Base-by-base conservation (phyloP, 148 eudicot genomes). In the Chenopodium album region DNA sequence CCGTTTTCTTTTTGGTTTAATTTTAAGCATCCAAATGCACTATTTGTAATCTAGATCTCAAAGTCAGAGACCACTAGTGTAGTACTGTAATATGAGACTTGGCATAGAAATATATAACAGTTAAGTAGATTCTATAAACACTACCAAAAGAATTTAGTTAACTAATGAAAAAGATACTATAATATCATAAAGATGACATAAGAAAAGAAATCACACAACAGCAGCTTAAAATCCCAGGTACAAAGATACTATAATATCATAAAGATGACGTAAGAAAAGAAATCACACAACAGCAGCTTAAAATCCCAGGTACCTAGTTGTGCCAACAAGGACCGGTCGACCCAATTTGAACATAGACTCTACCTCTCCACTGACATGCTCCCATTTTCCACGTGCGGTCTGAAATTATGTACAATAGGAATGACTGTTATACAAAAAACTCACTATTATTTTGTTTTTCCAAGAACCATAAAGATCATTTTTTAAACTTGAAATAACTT, bases 301-400 rank as follows among this genome's bases (percentile, higher is more conserved):
- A 63, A 9, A 48, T 37, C 47, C 14, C 83, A 70, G 44, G 75
- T 76, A 97, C 99, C 99, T 97, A 32, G 99, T 97, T 28, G 97
- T 90, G 76, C 99, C 99, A 74, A 94, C 99, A 84, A 97, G 86
- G 81, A 97, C 99, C 63, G 99, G 99, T 52, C 98, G 93, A 3
- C 99, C 99, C 79, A 88, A 87, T 83, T 72, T 75, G 85, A 92
- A 97, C 98, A 94, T 94, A 76, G 82, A 80, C 83, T 89, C 94
- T 83, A 97, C 92, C 90, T 97, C 99, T 78, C 84, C 89, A 80
- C 90, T 85, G 73, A 84, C 99, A 88, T 89, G 85, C 79, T 88
- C 83, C 97, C 98, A 97, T 88, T 97, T 97, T 78, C 99, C 98
- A 63, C 91, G 89, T 74, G 97, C 93, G 86, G 95, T 90, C 99